Conservation (phyloP, 2,329 filamentous ascomycete genomes). For the Sarocladiaceae sp. region DNA sequence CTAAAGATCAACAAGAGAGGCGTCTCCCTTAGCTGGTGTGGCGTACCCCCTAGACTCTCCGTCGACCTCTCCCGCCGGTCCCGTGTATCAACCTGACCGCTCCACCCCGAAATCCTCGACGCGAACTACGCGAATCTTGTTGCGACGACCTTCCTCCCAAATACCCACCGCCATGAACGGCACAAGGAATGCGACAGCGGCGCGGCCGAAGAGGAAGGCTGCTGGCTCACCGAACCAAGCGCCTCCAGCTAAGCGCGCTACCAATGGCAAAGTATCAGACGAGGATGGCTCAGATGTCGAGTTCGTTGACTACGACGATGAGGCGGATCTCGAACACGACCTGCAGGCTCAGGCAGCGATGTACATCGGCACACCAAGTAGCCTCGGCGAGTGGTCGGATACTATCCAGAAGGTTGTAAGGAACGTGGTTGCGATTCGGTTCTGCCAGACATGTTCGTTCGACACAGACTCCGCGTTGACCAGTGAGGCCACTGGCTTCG, state of each 20-base stretch:
- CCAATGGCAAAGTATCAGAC: constrained; percentile 45
- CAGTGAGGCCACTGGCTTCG: constrained; percentile 95
- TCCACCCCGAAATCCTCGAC: too few relatives aligned
- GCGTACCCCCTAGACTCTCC: constrained; percentile 16
- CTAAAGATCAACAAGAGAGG: background rate
- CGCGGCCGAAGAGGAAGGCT: constrained; percentile 50
- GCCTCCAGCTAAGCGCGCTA: constrained; percentile 29
- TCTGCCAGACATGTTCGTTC: constrained; percentile 96
- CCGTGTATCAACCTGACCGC: background rate
- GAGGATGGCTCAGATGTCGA: constrained; percentile 44
- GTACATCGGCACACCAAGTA: constrained; percentile 33
- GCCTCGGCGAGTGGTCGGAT: constrained; percentile 75
- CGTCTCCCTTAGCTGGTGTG: constrained; percentile 11
- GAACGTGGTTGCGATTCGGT: constrained; percentile 97
- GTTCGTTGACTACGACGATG: constrained; percentile 31
- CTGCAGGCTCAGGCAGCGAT: constrained; percentile 27
- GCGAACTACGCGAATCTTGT: background rate
- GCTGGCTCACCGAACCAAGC: constrained; percentile 34
- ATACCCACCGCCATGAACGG: constrained; percentile 38
- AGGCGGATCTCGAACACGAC: constrained; percentile 38
- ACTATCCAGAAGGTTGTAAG: constrained; percentile 92
- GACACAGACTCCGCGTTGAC: constrained; percentile 94
- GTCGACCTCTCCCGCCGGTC: background rate
- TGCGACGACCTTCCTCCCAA: background rate
- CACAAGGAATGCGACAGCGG: constrained; percentile 24